Conservation (phyloP, 1,284 basidiomycete genomes). For the Lentinula novae-zelandiae region DNA sequence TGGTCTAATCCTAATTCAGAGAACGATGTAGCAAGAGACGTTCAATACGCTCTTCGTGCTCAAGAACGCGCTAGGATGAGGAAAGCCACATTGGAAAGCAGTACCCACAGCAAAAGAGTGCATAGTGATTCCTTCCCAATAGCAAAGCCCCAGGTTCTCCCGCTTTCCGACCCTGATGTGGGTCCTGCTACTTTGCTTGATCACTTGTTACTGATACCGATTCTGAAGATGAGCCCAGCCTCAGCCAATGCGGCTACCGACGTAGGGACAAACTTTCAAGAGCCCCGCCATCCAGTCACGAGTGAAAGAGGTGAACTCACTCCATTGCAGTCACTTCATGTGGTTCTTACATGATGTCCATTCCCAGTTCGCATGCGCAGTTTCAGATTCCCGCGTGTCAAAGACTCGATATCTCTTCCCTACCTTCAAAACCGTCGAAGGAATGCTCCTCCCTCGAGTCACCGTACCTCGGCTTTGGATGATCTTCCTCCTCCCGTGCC, state of each 20-base stretch:
- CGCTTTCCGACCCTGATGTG: neutral
- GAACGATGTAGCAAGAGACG: neutral
- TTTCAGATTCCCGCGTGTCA: conserved; percentile 6
- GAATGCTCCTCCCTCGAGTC: neutral
- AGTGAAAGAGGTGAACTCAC: neutral
- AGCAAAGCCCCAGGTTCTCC: neutral
- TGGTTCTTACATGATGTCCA: neutral
- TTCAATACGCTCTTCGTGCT: conserved; percentile 6
- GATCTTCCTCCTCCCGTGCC: conserved; percentile 1
- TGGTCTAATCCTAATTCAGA: neutral
- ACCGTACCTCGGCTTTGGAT: neutral
- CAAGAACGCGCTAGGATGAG: conserved; percentile 7
- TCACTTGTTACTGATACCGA: neutral
- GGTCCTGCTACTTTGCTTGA: neutral
- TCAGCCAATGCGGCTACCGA: neutral
- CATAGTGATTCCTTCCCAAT: neutral
- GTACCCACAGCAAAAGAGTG: neutral
- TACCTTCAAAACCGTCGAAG: conserved; percentile 3
- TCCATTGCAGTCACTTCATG: no score
- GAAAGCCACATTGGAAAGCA: neutral
- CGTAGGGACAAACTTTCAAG: neutral
- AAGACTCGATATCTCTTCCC: conserved; percentile 11
- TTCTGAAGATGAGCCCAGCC: neutral
- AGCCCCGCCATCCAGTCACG: neutral
- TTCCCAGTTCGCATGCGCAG: conserved; percentile 5